phyloP scores from a whole-genome alignment of 1,284 basidiomycete genomes.

The Microbotryomycetes sp. region DNA sequence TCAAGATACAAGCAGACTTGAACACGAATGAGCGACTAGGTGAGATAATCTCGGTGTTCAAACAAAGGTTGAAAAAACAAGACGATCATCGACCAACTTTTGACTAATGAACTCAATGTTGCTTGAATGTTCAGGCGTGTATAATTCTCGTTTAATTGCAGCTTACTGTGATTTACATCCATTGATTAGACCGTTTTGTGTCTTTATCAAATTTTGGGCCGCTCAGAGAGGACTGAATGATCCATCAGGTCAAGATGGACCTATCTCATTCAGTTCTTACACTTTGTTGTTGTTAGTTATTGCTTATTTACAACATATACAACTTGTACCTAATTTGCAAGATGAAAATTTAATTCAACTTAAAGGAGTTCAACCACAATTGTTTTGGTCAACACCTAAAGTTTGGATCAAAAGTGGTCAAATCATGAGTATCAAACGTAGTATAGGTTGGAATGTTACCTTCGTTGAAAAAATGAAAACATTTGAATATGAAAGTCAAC shows the following conservation, averaged over 20 bases:
- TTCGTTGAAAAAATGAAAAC: slow-evolving; percentile 20
- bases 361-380: slow-evolving; percentile 13
- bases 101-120: slow-evolving; percentile 7
- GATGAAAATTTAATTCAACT: slow-evolving; percentile 32
- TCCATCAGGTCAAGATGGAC: slow-evolving; percentile 27
- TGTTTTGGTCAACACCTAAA: slow-evolving; percentile 33
- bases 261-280: slow-evolving; percentile 36
- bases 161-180: slow-evolving; percentile 34
- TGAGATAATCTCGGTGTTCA: background rate
- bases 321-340: slow-evolving; percentile 42
- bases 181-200: slow-evolving; percentile 32
- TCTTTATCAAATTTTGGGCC: slow-evolving; percentile 38
- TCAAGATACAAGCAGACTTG: slow-evolving; percentile 34
- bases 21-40: slow-evolving; percentile 32
- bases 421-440: slow-evolving; percentile 18
- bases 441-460: slow-evolving; percentile 28
- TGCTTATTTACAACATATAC: slow-evolving; percentile 39
- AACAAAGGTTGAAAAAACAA: background rate
- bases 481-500: background rate
- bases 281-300: slow-evolving; percentile 37
- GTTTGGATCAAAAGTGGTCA: slow-evolving; percentile 19
- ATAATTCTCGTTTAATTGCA: slow-evolving; percentile 33
- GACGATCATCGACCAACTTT: slow-evolving; percentile 5
- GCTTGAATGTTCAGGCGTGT: slow-evolving; percentile 18
- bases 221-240: slow-evolving; percentile 36